phyloP scores from a whole-genome alignment of 495 filamentous ascomycete genomes.

The Penicillium longicatenatum region DNA sequence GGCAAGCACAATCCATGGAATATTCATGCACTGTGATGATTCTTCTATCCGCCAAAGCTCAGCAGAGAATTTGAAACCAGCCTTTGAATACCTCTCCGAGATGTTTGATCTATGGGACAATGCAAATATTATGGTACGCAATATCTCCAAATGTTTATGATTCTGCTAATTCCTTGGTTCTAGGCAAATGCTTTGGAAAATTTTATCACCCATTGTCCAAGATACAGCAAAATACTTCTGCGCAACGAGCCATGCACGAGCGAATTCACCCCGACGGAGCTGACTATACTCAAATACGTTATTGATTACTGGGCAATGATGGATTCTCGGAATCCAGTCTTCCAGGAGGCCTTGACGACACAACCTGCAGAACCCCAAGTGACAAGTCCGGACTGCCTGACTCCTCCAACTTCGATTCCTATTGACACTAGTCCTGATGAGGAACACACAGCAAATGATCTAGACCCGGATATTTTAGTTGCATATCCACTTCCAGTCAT shows the following conservation, averaged over 20 bases:
- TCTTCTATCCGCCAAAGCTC: constrained; percentile 13
- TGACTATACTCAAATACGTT: constrained; percentile 16
- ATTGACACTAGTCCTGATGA: background rate
- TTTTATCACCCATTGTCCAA: constrained; percentile 23
- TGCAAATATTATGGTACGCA: constrained; percentile 25
- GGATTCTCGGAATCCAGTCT: constrained; percentile 26
- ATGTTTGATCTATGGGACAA: constrained; percentile 27
- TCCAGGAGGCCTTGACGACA: constrained; percentile 3
- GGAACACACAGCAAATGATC: background rate
- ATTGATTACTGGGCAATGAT: constrained; percentile 33
- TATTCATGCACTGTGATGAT: constrained; percentile 20
- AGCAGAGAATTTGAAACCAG: constrained; percentile 22
- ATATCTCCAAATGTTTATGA: background rate
- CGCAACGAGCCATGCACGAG: constrained; percentile 16
- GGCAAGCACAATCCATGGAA: constrained; percentile 29
- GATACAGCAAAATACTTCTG: constrained; percentile 25
- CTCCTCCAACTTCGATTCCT: constrained; percentile 9
- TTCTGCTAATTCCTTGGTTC: background rate
- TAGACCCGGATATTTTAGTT: constrained; percentile 20
- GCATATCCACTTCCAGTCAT: constrained; percentile 16
- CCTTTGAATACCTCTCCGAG: constrained; percentile 23
- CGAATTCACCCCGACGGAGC: constrained; percentile 20
- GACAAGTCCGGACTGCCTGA: constrained; percentile 7
- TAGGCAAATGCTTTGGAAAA: constrained; percentile 23
- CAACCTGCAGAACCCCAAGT: constrained; percentile 2